phyloP scores from a whole-genome alignment of 305 asterid species.

The Ilex paraguariensis region DNA sequence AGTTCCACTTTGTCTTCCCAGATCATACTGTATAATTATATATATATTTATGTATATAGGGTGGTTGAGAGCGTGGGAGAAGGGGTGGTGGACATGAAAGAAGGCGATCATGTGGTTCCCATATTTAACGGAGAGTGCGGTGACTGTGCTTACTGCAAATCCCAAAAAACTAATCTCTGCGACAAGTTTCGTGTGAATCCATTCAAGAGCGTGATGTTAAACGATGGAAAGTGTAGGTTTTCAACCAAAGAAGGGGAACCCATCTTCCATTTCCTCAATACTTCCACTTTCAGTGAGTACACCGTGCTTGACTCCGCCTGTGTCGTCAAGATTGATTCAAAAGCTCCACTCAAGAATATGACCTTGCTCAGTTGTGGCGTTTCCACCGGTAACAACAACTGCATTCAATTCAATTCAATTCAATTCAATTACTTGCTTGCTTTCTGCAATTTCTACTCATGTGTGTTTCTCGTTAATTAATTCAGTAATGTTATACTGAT shows the following conservation, averaged over 20 bases:
- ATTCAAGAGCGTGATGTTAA: slow-evolving; percentile 50
- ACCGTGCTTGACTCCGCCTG: slow-evolving; percentile 77
- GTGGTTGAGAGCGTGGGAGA: slow-evolving; percentile 90
- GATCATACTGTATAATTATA: not conserved
- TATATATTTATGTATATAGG: slow-evolving; percentile 25
- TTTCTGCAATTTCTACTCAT: no score
- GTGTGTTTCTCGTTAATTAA: no score
- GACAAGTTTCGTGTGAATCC: slow-evolving; percentile 56
- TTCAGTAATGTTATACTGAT: no score
- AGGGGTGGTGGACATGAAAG: slow-evolving; percentile 54
- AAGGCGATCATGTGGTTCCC: slow-evolving; percentile 70
- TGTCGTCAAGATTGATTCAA: slow-evolving; percentile 48
- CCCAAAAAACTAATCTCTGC: slow-evolving; percentile 59
- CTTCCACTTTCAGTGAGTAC: slow-evolving; percentile 79
- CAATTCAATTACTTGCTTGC: no score
- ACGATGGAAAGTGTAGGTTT: slow-evolving; percentile 63
- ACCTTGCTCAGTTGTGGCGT: slow-evolving; percentile 84
- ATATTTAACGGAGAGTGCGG: slow-evolving; percentile 89
- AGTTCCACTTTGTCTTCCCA: not conserved
- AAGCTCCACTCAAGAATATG: slow-evolving; percentile 60
- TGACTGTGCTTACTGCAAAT: slow-evolving; percentile 53
- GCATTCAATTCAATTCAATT: no score
- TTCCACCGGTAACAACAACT: slow-evolving; percentile 45
- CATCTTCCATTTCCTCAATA: slow-evolving; percentile 80
- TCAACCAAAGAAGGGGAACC: slow-evolving; percentile 46